Evolutionary conservation across 78 protist genomes (phyloP).

Genomic region (Isochrysis galbana): DNA sequence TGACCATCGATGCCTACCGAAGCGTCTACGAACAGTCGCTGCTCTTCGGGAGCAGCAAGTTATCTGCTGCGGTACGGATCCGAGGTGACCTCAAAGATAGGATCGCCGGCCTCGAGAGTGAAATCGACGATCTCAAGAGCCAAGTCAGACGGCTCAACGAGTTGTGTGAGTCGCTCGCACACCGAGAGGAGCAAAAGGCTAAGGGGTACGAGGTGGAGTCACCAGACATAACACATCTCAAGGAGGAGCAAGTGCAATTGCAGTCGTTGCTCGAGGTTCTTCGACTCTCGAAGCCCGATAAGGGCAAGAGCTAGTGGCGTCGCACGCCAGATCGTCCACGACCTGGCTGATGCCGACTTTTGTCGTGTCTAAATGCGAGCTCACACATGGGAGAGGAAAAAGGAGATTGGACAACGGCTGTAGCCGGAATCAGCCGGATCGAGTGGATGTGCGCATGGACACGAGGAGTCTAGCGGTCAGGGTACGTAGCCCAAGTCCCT

Average conservation of each 20-base stretch:
- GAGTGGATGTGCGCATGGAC: too few relatives aligned
- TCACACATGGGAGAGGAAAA: too few relatives aligned
- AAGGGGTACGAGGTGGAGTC: neutral
- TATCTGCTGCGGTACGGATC: neutral
- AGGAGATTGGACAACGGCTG: too few relatives aligned
- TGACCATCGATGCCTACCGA: conserved; percentile 6
- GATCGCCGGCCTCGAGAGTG: neutral
- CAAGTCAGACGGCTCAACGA: neutral
- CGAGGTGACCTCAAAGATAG: neutral
- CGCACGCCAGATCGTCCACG: too few relatives aligned
- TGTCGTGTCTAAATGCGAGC: too few relatives aligned
- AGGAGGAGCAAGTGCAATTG: neutral
- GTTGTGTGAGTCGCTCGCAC: neutral
- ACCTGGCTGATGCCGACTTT: too few relatives aligned
- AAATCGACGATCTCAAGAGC: neutral
- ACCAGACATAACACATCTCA: neutral
- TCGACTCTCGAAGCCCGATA: too few relatives aligned
- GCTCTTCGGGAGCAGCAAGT: neutral
- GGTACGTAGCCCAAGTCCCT: too few relatives aligned
- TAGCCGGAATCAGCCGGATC: too few relatives aligned
- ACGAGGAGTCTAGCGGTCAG: too few relatives aligned
- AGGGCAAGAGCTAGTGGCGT: too few relatives aligned
- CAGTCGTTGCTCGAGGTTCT: neutral
- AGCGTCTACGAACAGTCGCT: neutral
- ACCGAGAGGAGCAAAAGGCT: neutral